Evolutionary conservation across 2,329 filamentous ascomycete genomes (phyloP).

Genomic region (Penicillium concentricum): DNA sequence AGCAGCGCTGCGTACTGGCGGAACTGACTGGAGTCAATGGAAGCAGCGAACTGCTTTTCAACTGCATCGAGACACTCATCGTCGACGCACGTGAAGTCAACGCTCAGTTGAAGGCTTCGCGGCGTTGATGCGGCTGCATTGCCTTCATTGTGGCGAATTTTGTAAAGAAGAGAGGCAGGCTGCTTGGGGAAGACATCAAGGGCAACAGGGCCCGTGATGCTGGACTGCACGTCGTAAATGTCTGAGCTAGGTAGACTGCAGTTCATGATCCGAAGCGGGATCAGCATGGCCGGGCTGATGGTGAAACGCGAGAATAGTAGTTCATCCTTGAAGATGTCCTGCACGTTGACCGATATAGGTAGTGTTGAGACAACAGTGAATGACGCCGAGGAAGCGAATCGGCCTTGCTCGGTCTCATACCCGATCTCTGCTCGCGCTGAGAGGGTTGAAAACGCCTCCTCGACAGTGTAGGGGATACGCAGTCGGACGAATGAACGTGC

Average conservation of each 20-base stretch:
- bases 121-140: conserved; percentile 24
- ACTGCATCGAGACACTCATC: conserved; percentile 63
- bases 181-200: conserved; percentile 76
- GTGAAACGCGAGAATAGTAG: conserved; percentile 86
- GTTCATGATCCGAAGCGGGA: conserved; percentile 71
- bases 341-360: conserved; percentile 90
- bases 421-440: conserved; percentile 72
- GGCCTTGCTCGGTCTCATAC: conserved; percentile 67
- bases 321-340: conserved; percentile 86
- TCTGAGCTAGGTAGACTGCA: conserved; percentile 71
- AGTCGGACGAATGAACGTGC: conserved; percentile 40
- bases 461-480: conserved; percentile 77
- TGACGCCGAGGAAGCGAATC: conserved; percentile 63
- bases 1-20: conserved; percentile 51
- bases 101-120: conserved; percentile 56
- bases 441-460: conserved; percentile 70
- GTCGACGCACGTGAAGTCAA: conserved; percentile 74
- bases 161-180: conserved; percentile 77
- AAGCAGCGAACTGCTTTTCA: conserved; percentile 46
- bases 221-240: conserved; percentile 56
- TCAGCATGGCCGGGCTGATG: conserved; percentile 73
- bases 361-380: conserved; percentile 70
- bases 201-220: conserved; percentile 42
- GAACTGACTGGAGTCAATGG: conserved; percentile 50
- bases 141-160: conserved; percentile 52